A percentile compares a stretch with the other conserved stretches of the same genome.
Conservation (phyloP, 2,329 filamentous ascomycete genomes). For the Nothomitra cinnamomea region DNA sequence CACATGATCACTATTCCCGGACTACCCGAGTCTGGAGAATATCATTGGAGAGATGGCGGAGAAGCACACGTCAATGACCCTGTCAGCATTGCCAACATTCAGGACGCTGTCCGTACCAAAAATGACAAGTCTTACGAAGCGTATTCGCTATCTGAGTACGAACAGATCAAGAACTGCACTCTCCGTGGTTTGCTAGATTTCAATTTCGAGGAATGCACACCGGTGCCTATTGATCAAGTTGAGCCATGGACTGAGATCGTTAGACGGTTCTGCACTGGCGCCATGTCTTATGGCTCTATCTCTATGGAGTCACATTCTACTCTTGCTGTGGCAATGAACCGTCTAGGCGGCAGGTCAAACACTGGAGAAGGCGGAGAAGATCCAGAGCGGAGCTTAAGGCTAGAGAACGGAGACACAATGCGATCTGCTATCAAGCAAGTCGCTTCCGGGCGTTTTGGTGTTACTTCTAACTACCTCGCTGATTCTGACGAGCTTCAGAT, state of each 20-base stretch:
- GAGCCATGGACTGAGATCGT: conserved; percentile 98
- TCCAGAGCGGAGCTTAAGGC: conserved; percentile 67
- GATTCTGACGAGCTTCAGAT: conserved; percentile 95
- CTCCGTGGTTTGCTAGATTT: conserved; percentile 90
- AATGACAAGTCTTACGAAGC: conserved; percentile 98
- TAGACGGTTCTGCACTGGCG: conserved; percentile 86
- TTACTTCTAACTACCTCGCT: conserved; percentile 84
- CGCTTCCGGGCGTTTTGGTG: conserved; percentile 87
- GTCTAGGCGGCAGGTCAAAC: conserved; percentile 91
- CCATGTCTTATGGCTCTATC: conserved; percentile 97
- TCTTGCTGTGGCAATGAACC: conserved; percentile 89
- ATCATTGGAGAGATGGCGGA: conserved; percentile 95
- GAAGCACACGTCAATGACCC: conserved; percentile 94
- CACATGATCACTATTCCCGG: conserved; percentile 61
- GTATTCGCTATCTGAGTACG: conserved; percentile 82
- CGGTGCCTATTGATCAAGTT: conserved; percentile 89
- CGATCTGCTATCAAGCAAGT: conserved; percentile 96
- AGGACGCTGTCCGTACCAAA: conserved; percentile 90
- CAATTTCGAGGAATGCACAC: conserved; percentile 71
- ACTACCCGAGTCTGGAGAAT: conserved; percentile 83
- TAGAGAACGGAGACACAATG: conserved; percentile 92
- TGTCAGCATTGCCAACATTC: conserved; percentile 86
- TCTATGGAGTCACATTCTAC: conserved; percentile 98
- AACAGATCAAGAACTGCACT: conserved; percentile 93
- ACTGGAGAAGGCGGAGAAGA: conserved; percentile 96